A percentile compares a stretch with the other conserved stretches of the same genome.
phyloP scores from a whole-genome alignment of 345 rosid species.

The Boechera stricta region DNA sequence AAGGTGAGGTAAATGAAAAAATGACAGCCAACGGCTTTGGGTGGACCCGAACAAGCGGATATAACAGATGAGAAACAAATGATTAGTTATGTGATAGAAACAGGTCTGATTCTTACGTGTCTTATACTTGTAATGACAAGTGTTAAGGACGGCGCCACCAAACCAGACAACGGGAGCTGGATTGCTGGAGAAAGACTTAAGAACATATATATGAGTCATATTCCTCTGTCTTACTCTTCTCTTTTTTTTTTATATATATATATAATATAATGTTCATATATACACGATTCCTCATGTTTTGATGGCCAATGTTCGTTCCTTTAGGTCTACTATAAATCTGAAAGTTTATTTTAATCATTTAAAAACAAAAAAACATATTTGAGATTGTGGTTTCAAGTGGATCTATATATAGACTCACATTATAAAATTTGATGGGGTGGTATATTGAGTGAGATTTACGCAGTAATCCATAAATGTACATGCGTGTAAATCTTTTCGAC shows the following conservation, averaged over 20 bases:
- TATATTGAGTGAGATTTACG: slow-evolving; percentile 48
- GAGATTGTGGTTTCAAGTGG: slow-evolving; percentile 35
- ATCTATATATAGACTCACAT: slow-evolving; percentile 29
- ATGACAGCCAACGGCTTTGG: slow-evolving; percentile 41
- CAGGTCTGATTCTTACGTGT: slow-evolving; percentile 55
- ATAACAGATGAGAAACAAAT: slow-evolving; percentile 42
- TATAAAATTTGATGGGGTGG: slow-evolving; percentile 19
- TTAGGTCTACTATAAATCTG: slow-evolving; percentile 31
- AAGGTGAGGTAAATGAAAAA: slow-evolving; percentile 22
- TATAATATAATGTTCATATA: slow-evolving; percentile 16
- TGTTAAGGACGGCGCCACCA: slow-evolving; percentile 86
- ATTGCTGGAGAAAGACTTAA: slow-evolving; percentile 50
- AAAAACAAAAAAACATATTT: neutral
- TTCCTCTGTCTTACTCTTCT: slow-evolving; percentile 34
- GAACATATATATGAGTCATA: slow-evolving; percentile 12
- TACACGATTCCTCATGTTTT: slow-evolving; percentile 36
- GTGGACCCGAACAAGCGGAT: slow-evolving; percentile 22
- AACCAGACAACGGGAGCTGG: slow-evolving; percentile 64
- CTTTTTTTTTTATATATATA: neutral
- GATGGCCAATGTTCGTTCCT: slow-evolving; percentile 39
- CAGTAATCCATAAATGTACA: slow-evolving; percentile 36
- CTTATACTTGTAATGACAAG: slow-evolving; percentile 32
- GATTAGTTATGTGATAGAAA: slow-evolving; percentile 54
- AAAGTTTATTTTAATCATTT: neutral
- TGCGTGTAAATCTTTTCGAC: slow-evolving; percentile 40